phyloP scores from a whole-genome alignment of 2,329 filamentous ascomycete genomes.

The Pseudogymnoascus sp. region DNA sequence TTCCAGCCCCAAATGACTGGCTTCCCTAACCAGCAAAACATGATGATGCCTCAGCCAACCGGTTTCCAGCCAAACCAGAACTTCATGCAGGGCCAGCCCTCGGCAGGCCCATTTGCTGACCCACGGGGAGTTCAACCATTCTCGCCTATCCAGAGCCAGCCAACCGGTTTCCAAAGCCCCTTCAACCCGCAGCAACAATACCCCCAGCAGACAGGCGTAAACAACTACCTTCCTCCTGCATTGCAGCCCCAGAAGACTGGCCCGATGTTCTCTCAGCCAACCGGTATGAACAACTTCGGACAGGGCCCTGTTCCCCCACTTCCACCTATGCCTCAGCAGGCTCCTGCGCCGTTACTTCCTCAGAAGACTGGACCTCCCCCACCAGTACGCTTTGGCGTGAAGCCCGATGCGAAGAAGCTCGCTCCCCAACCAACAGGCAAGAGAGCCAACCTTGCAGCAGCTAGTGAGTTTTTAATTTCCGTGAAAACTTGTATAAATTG shows the following conservation, averaged over 20 bases:
- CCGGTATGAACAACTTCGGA: conserved; percentile 43
- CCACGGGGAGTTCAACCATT: conserved; percentile 44
- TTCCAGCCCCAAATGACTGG: conserved; percentile 37
- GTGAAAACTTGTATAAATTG: background rate
- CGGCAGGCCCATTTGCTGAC: conserved; percentile 44
- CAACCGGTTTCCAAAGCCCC: conserved; percentile 37
- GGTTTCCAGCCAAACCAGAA: conserved; percentile 39
- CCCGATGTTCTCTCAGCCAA: conserved; percentile 42
- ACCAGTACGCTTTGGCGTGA: conserved; percentile 79
- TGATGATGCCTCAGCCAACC: conserved; percentile 26
- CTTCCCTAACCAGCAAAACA: conserved; percentile 21
- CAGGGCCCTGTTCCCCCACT: conserved; percentile 34
- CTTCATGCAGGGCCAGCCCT: conserved; percentile 37
- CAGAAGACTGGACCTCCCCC: conserved; percentile 83
- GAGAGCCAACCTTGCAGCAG: conserved; percentile 84
- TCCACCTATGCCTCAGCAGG: conserved; percentile 46
- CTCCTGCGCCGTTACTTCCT: conserved; percentile 55
- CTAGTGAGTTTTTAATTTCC: conserved; percentile 62
- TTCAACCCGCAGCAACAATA: conserved; percentile 31
- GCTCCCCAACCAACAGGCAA: conserved; percentile 79
- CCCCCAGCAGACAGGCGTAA: conserved; percentile 37
- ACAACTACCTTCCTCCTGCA: conserved; percentile 49
- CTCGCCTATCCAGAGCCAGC: conserved; percentile 41
- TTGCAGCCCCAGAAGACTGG: conserved; percentile 53
- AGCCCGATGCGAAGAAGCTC: conserved; percentile 63